These are phyloP conservation scores for bread wheat (Triticum aestivum) DNA, from an alignment of 176 grass and related monocot genomes.

Conservation along the genomic window DNA sequence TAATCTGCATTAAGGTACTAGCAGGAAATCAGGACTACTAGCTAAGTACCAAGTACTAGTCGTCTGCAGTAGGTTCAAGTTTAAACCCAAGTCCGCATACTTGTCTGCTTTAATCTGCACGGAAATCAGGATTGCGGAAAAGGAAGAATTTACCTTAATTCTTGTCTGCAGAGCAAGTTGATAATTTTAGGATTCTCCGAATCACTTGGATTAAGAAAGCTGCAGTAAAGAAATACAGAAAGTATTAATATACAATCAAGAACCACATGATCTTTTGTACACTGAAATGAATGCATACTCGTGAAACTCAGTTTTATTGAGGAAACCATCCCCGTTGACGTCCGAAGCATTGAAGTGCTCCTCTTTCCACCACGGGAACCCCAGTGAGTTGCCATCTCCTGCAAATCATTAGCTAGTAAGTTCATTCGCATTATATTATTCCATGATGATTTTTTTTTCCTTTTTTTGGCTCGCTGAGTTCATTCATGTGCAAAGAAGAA, in stretches of 20 bases:
- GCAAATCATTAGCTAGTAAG: constrained; percentile 3
- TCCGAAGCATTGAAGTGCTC: constrained; percentile 90
- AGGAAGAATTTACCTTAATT: constrained; percentile 60
- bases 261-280: background rate
- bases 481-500: background rate
- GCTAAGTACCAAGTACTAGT: background rate
- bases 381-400: constrained; percentile 45
- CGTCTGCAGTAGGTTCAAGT: background rate
- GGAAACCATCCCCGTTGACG: constrained; percentile 59
- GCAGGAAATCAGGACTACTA: background rate
- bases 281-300: constrained; percentile 49
- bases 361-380: constrained; percentile 74
- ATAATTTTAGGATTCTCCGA: constrained; percentile 69
- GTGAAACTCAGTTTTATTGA: constrained; percentile 75
- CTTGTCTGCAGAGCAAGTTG: constrained; percentile 73
- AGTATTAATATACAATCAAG: constrained; percentile 21
- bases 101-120: no score
- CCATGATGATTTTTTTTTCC: no score
- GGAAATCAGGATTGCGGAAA: background rate
- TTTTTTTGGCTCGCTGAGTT: background rate
- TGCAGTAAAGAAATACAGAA: constrained; percentile 33
- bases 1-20: background rate
- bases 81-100: background rate
- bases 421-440: background rate
- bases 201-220: constrained; percentile 83